Percentiles rank a stretch among this genome's conserved stretches.
These are phyloP conservation scores for Cocos nucifera DNA, from an alignment of 176 grass and related monocot species.

Conservation along the genomic window DNA sequence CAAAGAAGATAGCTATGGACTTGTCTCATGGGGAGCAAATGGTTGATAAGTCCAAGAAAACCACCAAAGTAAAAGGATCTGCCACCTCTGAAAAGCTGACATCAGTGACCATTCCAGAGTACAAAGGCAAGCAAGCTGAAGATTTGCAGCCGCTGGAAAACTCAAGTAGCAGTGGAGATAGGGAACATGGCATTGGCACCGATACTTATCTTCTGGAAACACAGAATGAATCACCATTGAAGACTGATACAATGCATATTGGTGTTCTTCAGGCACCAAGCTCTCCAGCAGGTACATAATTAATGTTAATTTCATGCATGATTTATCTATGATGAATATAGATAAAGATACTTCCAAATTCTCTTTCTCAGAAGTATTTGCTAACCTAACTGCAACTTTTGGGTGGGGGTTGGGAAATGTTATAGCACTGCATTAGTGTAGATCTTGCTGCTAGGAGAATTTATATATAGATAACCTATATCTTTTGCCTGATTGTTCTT, in stretches of 20 bases:
- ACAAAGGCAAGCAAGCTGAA: slow-evolving; percentile 2
- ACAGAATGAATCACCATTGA: slow-evolving; percentile 20
- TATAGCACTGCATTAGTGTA: too few species aligned
- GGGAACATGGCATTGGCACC: slow-evolving; percentile 21
- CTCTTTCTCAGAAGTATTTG: too few species aligned
- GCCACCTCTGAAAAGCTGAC: slow-evolving; percentile 58
- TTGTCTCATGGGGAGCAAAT: slow-evolving; percentile 7
- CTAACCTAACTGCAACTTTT: too few species aligned
- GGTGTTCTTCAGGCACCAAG: slow-evolving; percentile 23
- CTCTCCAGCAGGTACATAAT: slow-evolving; percentile 34
- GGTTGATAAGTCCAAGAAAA: slow-evolving; percentile 13
- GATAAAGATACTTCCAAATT: background rate
- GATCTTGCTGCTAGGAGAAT: too few species aligned
- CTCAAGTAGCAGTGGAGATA: slow-evolving; percentile 16
- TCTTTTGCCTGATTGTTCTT: background rate
- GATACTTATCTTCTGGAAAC: slow-evolving; percentile 11
- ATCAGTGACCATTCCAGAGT: slow-evolving; percentile 25
- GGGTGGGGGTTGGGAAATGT: too few species aligned
- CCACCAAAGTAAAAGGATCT: slow-evolving; percentile 24
- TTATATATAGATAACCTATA: too few species aligned
- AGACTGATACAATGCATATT: slow-evolving; percentile 20
- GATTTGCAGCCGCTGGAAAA: slow-evolving; percentile 17
- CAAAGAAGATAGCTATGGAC: slow-evolving; percentile 11
- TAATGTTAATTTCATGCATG: background rate
- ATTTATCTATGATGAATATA: background rate